Conservation (phyloP, 176 grass and related monocot genomes). For the Cenchrus fungigraminus region DNA sequence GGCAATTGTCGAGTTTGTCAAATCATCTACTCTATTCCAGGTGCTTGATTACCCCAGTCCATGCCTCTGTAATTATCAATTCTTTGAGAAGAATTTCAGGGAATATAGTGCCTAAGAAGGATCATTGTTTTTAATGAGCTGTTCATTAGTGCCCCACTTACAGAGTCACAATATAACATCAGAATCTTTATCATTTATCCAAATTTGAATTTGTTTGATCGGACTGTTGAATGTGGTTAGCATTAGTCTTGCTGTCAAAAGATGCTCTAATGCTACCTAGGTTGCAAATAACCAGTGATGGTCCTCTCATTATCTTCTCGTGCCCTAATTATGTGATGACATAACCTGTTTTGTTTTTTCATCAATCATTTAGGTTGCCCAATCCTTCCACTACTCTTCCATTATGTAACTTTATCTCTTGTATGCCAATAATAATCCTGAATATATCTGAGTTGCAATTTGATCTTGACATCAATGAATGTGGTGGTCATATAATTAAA, state of each 20-base stretch:
- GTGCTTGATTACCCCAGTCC: constrained; percentile 32
- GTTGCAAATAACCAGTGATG: neutral
- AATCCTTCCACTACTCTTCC: neutral
- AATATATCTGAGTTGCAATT: neutral
- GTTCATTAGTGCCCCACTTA: neutral
- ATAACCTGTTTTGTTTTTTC: neutral
- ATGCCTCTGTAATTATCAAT: neutral
- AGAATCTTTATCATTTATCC: neutral
- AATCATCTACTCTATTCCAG: constrained; percentile 71
- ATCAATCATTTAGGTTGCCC: neutral
- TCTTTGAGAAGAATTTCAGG: neutral
- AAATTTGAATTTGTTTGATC: neutral
- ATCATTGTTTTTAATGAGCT: neutral
- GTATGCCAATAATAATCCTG: neutral
- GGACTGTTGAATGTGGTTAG: neutral
- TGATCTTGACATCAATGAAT: neutral
- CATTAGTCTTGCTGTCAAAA: neutral
- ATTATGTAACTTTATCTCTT: neutral
- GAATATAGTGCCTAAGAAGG: neutral
- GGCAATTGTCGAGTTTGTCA: constrained; percentile 83
- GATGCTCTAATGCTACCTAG: neutral
- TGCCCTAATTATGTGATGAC: neutral
- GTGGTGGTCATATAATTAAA: constrained; percentile 1
- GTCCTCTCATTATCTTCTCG: neutral
- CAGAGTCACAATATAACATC: neutral